A percentile compares a stretch with the other conserved stretches of the same genome.
phyloP scores from a whole-genome alignment of 2,329 filamentous ascomycete genomes.

The Aureobasidium lini region DNA sequence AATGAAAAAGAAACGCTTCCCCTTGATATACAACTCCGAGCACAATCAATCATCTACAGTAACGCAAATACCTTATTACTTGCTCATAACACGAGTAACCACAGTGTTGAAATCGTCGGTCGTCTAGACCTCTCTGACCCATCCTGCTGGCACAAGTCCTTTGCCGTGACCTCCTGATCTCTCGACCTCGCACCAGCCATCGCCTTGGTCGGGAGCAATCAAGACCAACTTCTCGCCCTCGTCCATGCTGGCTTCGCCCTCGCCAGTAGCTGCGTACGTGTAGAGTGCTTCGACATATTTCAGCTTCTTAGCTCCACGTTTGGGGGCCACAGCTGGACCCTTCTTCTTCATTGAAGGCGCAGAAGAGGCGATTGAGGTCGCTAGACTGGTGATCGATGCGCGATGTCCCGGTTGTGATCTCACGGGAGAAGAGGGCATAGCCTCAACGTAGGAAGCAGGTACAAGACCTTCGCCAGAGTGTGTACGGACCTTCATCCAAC shows the following conservation, averaged over 20 bases:
- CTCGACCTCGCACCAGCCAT: slow-evolving; percentile 97
- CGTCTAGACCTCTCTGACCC: slow-evolving; percentile 62
- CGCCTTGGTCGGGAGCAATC: slow-evolving; percentile 77
- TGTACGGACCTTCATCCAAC: slow-evolving; percentile 79
- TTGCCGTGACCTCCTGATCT: slow-evolving; percentile 65
- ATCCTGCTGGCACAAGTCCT: slow-evolving; percentile 89
- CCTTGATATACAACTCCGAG: slow-evolving; percentile 3
- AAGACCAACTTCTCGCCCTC: slow-evolving; percentile 91
- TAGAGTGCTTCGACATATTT: slow-evolving; percentile 91
- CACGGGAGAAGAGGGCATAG: slow-evolving; percentile 34
- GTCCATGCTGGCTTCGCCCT: slow-evolving; percentile 79
- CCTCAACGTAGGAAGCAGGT: slow-evolving; percentile 76
- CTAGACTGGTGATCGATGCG: slow-evolving; percentile 59
- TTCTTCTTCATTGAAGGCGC: slow-evolving; percentile 60
- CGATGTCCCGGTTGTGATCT: slow-evolving; percentile 15
- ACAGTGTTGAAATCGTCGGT: background rate
- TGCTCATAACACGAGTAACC: background rate
- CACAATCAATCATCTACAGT: background rate
- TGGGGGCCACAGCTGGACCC: slow-evolving; percentile 83
- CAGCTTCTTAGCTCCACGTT: slow-evolving; percentile 56
- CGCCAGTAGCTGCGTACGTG: slow-evolving; percentile 78
- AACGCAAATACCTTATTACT: background rate
- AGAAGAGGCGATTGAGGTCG: slow-evolving; percentile 38
- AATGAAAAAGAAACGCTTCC: background rate
- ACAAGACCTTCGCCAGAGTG: slow-evolving; percentile 68